These are phyloP conservation scores for Cucurbita ficifolia DNA, from an alignment of 306 rosid species.

Conservation along the genomic window DNA sequence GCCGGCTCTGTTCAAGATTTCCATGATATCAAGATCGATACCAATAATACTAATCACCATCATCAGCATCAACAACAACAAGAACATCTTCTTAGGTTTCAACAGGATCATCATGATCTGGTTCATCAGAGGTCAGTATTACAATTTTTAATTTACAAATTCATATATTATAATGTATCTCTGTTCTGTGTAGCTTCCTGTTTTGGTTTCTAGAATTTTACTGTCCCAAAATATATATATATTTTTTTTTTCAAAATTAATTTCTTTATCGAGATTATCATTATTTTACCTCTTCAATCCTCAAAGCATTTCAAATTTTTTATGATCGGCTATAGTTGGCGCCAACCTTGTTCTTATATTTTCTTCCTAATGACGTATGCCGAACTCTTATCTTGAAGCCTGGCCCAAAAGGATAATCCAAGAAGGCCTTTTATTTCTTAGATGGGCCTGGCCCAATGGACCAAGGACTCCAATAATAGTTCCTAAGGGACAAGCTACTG, in stretches of 20 bases:
- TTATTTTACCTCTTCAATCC: background rate
- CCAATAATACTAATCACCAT: background rate
- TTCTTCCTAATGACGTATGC: background rate
- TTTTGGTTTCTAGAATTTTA: too few relatives aligned
- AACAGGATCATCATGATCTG: slow-evolving; percentile 9
- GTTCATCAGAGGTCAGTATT: slow-evolving; percentile 35
- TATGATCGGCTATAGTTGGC: background rate
- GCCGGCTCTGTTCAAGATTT: slow-evolving; percentile 15
- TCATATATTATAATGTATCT: too few relatives aligned
- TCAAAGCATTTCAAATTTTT: background rate
- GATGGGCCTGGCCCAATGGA: background rate
- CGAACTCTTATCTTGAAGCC: background rate
- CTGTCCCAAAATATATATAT: background rate
- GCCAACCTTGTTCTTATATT: background rate
- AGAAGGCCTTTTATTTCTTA: background rate
- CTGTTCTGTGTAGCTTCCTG: too few relatives aligned
- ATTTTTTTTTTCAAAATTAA: background rate
- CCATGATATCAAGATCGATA: slow-evolving; percentile 26
- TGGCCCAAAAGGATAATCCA: background rate
- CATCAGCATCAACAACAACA: slow-evolving; percentile 3
- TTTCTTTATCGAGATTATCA: background rate
- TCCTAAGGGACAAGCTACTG: background rate
- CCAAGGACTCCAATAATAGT: background rate
- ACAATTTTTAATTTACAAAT: too few relatives aligned
- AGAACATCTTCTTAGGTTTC: slow-evolving; percentile 13